Percentiles rank a stretch among this genome's conserved stretches.
These are phyloP conservation scores for Solanum sitiens DNA, from an alignment of 257 asterid species.

Conservation along the genomic window DNA sequence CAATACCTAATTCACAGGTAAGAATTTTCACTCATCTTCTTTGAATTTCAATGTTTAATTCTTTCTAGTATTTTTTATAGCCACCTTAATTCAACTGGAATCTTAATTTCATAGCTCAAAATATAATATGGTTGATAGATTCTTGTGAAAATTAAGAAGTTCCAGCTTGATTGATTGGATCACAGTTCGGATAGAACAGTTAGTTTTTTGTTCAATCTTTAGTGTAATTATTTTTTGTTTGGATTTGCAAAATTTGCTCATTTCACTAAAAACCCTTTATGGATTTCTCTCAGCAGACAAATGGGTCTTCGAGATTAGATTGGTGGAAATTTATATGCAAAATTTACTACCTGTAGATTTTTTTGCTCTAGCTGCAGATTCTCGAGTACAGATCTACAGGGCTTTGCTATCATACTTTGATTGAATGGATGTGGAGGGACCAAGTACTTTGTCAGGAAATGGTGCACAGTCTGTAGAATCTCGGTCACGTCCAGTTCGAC, in stretches of 20 bases:
- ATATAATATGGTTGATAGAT: background rate
- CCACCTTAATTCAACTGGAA: background rate
- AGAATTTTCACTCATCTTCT: background rate
- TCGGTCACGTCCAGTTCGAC: background rate
- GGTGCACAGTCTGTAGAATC: background rate
- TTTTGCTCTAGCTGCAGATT: background rate
- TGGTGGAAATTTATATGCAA: background rate
- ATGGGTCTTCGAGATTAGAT: background rate
- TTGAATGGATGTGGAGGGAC: slow-evolving; percentile 1
- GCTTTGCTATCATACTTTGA: background rate
- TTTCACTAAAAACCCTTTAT: background rate
- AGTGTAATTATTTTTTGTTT: background rate
- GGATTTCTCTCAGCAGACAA: background rate
- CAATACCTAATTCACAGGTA: background rate
- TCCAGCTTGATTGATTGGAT: background rate
- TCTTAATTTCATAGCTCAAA: background rate
- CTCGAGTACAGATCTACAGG: background rate
- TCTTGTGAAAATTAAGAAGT: background rate
- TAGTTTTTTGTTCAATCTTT: background rate
- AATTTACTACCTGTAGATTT: background rate
- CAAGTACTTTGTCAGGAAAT: background rate
- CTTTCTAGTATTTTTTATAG: background rate
- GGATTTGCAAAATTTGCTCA: background rate
- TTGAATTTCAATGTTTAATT: background rate
- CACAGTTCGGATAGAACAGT: background rate